Percentiles rank a stretch among this genome's conserved stretches.
These are phyloP conservation scores for Chaetomium globosum DNA, from an alignment of 2,329 filamentous ascomycete genomes.

Conservation along the genomic window DNA sequence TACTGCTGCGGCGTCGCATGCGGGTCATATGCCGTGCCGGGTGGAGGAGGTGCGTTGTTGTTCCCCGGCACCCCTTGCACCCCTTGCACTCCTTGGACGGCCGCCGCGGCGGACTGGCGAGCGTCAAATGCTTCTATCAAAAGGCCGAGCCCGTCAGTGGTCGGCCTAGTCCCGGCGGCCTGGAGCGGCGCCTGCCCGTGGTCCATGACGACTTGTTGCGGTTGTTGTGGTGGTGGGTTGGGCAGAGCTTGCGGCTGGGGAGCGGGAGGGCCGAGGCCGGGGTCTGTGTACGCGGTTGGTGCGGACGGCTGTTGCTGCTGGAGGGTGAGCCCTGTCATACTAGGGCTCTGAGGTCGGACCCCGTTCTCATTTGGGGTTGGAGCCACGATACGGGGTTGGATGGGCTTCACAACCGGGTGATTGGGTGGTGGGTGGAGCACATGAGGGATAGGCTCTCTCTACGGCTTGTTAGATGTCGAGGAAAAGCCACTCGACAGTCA, in stretches of 20 bases:
- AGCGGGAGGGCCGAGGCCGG: constrained; percentile 31
- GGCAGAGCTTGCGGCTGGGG: constrained; percentile 31
- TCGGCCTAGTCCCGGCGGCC: not conserved
- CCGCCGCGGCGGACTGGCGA: constrained; percentile 37
- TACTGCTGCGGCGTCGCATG: constrained; percentile 25
- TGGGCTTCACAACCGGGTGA: constrained; percentile 27
- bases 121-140: constrained; percentile 47
- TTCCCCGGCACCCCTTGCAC: constrained; percentile 7
- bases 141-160: constrained; percentile 46
- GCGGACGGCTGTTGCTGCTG: constrained; percentile 14
- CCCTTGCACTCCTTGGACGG: not conserved
- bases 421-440: constrained; percentile 37
- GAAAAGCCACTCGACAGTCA: not conserved
- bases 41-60: constrained; percentile 8
- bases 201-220: constrained; percentile 1
- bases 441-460: constrained; percentile 39
- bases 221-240: constrained; percentile 31
- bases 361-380: constrained; percentile 27
- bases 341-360: constrained; percentile 23
- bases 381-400: constrained; percentile 25
- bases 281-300: constrained; percentile 36
- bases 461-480: constrained; percentile 7
- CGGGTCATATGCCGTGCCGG: constrained; percentile 30
- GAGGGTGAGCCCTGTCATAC: constrained; percentile 32
- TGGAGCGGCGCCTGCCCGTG: constrained; percentile 20